A percentile compares a stretch with the other conserved stretches of the same genome.
These are phyloP conservation scores for Cerioporus squamosus DNA, from an alignment of 1,284 basidiomycete genomes.

Conservation along the genomic window DNA sequence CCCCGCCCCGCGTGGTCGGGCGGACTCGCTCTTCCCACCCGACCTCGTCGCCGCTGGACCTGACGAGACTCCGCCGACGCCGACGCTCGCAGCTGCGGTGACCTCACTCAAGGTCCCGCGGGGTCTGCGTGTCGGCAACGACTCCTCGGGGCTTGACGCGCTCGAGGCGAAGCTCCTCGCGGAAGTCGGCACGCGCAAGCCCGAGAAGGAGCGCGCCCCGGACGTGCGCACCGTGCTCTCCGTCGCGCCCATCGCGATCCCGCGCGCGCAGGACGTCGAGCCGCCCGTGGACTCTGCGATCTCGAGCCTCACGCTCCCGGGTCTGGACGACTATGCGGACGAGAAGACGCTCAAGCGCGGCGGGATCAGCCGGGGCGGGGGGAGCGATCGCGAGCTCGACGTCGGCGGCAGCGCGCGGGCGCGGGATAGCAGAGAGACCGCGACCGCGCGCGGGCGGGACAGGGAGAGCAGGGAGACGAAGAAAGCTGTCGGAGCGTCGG, in stretches of 20 bases:
- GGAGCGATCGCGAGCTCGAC: slow-evolving; percentile 29
- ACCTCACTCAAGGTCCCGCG: slow-evolving; percentile 42
- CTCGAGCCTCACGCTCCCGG: slow-evolving; percentile 73
- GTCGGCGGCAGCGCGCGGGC: slow-evolving; percentile 1
- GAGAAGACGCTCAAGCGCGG: slow-evolving; percentile 27
- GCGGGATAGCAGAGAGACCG: slow-evolving; percentile 16
- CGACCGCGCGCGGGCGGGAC: slow-evolving; percentile 24
- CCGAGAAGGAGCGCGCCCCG: slow-evolving; percentile 38
- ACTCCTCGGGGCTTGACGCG: slow-evolving; percentile 59
- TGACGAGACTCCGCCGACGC: slow-evolving; percentile 50
- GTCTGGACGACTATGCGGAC: slow-evolving; percentile 31
- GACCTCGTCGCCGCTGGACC: slow-evolving; percentile 5
- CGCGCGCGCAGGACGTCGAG: slow-evolving; percentile 36
- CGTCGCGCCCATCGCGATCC: slow-evolving; percentile 52
- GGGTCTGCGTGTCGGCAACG: slow-evolving; percentile 13
- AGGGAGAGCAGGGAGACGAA: slow-evolving; percentile 25
- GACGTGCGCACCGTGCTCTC: slow-evolving; percentile 44
- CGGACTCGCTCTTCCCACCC: slow-evolving; percentile 37
- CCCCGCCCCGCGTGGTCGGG: slow-evolving; percentile 30
- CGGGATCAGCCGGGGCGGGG: slow-evolving; percentile 29
- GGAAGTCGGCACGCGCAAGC: slow-evolving; percentile 69
- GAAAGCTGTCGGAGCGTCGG: slow-evolving; percentile 26
- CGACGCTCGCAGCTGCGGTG: slow-evolving; percentile 52
- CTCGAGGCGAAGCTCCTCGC: slow-evolving; percentile 63
- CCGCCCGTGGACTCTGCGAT: slow-evolving; percentile 71